A percentile compares a stretch with the other conserved stretches of the same genome.
Evolutionary conservation across 345 rosid species (phyloP).

Genomic region (Salix udensis): DNA sequence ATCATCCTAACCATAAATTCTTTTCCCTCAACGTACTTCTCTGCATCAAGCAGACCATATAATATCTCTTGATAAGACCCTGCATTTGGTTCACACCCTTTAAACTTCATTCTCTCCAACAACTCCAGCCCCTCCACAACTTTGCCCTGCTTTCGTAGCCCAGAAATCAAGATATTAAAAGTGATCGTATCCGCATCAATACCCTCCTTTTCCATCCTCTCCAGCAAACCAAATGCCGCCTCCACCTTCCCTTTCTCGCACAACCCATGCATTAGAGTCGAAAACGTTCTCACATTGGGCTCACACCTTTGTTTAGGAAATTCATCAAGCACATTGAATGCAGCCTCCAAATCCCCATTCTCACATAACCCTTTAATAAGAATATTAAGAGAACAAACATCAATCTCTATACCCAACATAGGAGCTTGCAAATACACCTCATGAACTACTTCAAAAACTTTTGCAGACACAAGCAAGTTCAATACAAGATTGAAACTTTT

Average conservation of each 20-base stretch:
- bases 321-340: slow-evolving; percentile 82
- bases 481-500: slow-evolving; percentile 69
- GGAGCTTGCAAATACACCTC: slow-evolving; percentile 61
- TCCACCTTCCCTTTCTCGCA: slow-evolving; percentile 56
- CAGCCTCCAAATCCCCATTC: slow-evolving; percentile 59
- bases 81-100: slow-evolving; percentile 66
- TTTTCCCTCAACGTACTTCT: slow-evolving; percentile 53
- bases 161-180: slow-evolving; percentile 81
- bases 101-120: slow-evolving; percentile 54
- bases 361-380: slow-evolving; percentile 71
- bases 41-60: slow-evolving; percentile 66
- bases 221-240: slow-evolving; percentile 57
- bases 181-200: slow-evolving; percentile 64
- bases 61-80: slow-evolving; percentile 77
- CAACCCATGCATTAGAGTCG: slow-evolving; percentile 65
- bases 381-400: slow-evolving; percentile 79
- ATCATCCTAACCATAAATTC: slow-evolving; percentile 56
- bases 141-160: slow-evolving; percentile 70
- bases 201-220: slow-evolving; percentile 67
- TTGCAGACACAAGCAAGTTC: slow-evolving; percentile 67
- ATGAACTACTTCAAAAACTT: slow-evolving; percentile 53
- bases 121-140: slow-evolving; percentile 60
- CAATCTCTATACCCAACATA: slow-evolving; percentile 65
- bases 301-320: slow-evolving; percentile 70
- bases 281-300: slow-evolving; percentile 72